A percentile compares a stretch with the other conserved stretches of the same genome.
phyloP scores from a whole-genome alignment of 345 rosid genomes.

The Rhodamnia rubescens region DNA sequence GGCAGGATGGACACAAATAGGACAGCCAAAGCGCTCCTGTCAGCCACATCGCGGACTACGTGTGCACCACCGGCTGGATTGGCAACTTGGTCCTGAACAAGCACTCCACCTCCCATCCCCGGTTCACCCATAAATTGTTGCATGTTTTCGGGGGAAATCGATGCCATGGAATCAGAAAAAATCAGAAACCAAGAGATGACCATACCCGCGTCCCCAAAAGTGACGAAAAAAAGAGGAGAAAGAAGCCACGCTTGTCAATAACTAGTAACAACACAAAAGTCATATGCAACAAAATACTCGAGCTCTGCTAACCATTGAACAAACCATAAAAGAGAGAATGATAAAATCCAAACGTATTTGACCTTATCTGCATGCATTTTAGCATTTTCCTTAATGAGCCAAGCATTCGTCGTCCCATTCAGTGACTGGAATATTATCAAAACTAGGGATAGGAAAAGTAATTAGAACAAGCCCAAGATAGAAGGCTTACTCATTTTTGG shows the following conservation, averaged over 20 bases:
- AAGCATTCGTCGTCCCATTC: neutral
- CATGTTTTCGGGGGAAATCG: constrained; percentile 74
- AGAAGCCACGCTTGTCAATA: neutral
- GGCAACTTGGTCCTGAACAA: constrained; percentile 19
- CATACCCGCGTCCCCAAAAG: constrained; percentile 25
- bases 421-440: neutral
- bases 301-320: neutral
- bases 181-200: constrained; percentile 59
- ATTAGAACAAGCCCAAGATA: neutral
- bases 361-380: neutral
- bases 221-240: neutral
- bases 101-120: constrained; percentile 29
- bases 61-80: constrained; percentile 23
- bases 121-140: constrained; percentile 70
- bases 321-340: neutral
- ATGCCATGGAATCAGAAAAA: constrained; percentile 61
- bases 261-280: neutral
- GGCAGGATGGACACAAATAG: constrained; percentile 74
- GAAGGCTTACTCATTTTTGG: constrained; percentile 66
- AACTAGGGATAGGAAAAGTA: neutral
- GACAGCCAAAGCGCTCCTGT: constrained; percentile 48
- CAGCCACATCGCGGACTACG: constrained; percentile 36
- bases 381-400: neutral
- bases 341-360: neutral
- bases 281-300: neutral